Evolutionary conservation across 2,329 filamentous ascomycete genomes (phyloP).

Genomic region (Ophiostoma ulmi): DNA sequence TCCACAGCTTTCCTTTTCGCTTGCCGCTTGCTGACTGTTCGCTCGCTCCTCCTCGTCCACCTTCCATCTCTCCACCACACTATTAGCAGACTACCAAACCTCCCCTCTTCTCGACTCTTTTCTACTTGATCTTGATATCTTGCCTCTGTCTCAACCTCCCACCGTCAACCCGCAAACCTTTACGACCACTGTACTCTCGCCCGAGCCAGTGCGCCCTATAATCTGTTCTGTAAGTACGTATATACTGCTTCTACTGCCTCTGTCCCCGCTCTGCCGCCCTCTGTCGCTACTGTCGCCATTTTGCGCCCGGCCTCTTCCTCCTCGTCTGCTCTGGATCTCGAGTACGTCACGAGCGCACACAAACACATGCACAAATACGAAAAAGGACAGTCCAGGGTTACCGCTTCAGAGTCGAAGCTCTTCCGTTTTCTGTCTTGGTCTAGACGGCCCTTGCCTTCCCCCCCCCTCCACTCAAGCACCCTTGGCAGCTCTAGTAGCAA

Average conservation of each 20-base stretch:
- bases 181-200: not conserved
- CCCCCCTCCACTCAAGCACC: constrained; percentile 3
- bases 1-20: constrained; percentile 19
- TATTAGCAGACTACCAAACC: constrained; percentile 4
- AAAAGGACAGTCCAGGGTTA: not conserved
- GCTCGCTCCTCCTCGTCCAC: not conserved
- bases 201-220: not conserved
- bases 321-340: not conserved
- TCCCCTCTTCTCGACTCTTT: constrained; percentile 13
- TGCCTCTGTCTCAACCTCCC: not conserved
- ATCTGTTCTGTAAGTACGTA: not conserved
- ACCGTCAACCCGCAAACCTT: not conserved
- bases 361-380: not conserved
- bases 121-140: not conserved
- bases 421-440: constrained; percentile 2
- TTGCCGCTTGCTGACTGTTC: constrained; percentile 4
- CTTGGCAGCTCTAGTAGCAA: constrained; percentile 4
- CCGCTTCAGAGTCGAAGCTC: not conserved
- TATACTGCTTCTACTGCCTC: not conserved
- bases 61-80: constrained; percentile 16
- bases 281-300: not conserved
- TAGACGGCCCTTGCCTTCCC: constrained; percentile 8
- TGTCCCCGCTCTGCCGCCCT: too few relatives aligned
- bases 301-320: constrained; percentile 4
- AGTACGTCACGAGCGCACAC: not conserved